Base-by-base conservation (phyloP, 192 early-diverging fungal species). In the Podochytrium sp. region DNA sequence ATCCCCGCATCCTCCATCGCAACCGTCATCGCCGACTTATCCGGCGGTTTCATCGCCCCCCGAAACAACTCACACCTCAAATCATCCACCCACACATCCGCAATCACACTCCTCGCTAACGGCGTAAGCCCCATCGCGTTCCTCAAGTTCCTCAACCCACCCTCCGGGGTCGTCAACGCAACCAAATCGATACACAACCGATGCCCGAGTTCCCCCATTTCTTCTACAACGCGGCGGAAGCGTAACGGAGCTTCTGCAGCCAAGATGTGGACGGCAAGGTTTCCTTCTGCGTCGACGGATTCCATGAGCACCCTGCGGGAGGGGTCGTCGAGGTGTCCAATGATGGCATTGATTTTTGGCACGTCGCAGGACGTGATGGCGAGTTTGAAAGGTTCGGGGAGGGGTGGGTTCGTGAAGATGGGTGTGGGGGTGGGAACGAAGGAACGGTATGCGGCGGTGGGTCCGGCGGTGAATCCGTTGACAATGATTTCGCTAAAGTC, bases 111-210 rank as follows among this genome's bases (percentile, higher is more conserved):
- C n/a, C 12, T 1, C 1, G 38, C 63, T 18, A 47, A 12, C 34
- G 63, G 63, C 34, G 63, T 65, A 6, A 65, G 41, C 10, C 63
- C 41, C 41, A 16, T 14, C 5, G 12, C 38, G 38, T 62, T 62
- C 0, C 10, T 7, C 18, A 38, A 16, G 38, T 33, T 62, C 18
- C 16, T 7, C 27, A 16, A 7, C 12, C 18, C 18, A 29, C 7
- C 60, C 14, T 62, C 34, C 27, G 37, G 16, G 14, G 7, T 35
- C 0, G 38, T 3, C 37, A 38, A 7, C 32, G 1, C 18, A 16
- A 20, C 30, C 0, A 2, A n/a, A n/a, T n/a, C n/a, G n/a, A n/a
- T n/a, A n/a, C n/a, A n/a, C n/a, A n/a, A n/a, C n/a, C n/a, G n/a
- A n/a, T n/a, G n/a, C n/a, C n/a, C n/a, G n/a, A n/a, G n/a, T n/a